A percentile compares a stretch with the other conserved stretches of the same genome.
Conservation (phyloP, 139 green algal species). For the Chlorella sp. region DNA sequence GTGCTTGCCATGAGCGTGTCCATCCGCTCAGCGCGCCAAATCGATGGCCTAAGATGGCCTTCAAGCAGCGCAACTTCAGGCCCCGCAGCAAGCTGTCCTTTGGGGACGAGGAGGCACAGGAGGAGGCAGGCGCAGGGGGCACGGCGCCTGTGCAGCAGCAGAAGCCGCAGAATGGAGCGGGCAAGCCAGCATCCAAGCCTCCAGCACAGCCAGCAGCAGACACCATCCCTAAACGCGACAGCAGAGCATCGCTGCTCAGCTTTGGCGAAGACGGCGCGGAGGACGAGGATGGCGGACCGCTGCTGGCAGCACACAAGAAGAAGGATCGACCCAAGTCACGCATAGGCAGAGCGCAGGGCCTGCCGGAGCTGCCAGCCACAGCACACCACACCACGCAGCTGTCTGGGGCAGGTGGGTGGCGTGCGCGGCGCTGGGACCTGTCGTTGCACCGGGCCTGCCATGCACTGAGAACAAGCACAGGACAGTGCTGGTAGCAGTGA, state of each 20-base stretch:
- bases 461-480: no score
- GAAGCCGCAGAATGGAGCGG: neutral
- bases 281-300: constrained; percentile 5
- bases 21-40: neutral
- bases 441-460: neutral
- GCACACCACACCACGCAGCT: neutral
- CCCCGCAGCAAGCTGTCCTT: constrained; percentile 18
- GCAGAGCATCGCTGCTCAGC: constrained; percentile 28
- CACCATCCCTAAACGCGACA: neutral
- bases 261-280: constrained; percentile 38
- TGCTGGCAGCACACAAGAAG: constrained; percentile 13
- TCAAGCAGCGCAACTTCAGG: constrained; percentile 38
- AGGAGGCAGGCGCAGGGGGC: neutral
- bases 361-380: constrained; percentile 1
- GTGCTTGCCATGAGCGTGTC: no score
- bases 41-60: constrained; percentile 1
- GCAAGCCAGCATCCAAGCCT: constrained; percentile 16
- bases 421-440: neutral
- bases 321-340: constrained; percentile 8
- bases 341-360: neutral
- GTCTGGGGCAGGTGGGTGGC: constrained; percentile 6
- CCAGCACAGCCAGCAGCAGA: neutral
- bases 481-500: no score
- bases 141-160: neutral
- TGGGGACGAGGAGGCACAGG: constrained; percentile 11